Evolutionary conservation across 106 monocot species (phyloP).

Genomic region (Apostasia shenzhenica): DNA sequence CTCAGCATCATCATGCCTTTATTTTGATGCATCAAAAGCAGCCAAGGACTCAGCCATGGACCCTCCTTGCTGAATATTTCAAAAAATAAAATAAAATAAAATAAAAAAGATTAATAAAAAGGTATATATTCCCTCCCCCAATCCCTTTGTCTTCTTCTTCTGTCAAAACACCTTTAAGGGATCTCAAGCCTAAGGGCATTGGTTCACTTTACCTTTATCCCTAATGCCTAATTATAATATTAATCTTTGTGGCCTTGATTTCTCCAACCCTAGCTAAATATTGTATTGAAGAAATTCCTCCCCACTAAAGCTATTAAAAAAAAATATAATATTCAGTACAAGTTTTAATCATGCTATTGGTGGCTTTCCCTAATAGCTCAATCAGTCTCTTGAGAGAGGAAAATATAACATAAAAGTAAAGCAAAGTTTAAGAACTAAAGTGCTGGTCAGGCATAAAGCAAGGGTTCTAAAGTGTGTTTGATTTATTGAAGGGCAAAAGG

Average conservation of each 20-base stretch:
- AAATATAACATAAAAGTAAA: neutral
- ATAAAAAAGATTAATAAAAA: neutral
- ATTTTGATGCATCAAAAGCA: conserved; percentile 1
- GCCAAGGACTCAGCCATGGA: neutral
- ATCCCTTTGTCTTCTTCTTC: neutral
- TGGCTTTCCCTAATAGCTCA: neutral
- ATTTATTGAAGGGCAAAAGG: too few relatives aligned
- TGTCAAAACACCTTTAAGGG: neutral
- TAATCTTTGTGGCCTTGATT: neutral
- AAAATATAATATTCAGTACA: neutral
- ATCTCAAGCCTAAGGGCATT: neutral
- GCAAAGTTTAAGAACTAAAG: neutral
- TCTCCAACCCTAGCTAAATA: neutral
- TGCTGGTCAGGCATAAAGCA: conserved; percentile 1
- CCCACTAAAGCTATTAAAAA: neutral
- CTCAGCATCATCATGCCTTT: neutral
- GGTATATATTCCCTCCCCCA: neutral
- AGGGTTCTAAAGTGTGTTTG: neutral
- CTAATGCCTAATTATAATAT: too few relatives aligned
- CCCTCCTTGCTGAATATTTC: neutral
- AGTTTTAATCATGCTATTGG: neutral
- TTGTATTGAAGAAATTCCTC: neutral
- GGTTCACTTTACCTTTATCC: neutral
- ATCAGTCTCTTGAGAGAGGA: neutral
- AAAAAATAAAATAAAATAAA: too few relatives aligned